Base-by-base conservation (phyloP, 2,329 filamentous ascomycete species). In the Monilinia vaccinii-corymbosi region DNA sequence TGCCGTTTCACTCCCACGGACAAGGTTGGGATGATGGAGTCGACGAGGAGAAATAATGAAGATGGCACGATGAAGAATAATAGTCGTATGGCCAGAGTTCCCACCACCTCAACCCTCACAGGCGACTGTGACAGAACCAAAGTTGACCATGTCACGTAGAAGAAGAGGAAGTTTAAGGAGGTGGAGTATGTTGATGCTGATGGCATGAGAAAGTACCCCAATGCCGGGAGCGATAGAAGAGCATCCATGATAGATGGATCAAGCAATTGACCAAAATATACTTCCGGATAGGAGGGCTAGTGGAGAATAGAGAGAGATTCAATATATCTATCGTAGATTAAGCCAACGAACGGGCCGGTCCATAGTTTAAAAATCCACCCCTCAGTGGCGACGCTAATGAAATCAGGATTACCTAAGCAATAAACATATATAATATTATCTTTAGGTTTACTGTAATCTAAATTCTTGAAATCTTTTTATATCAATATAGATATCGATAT, bases 111-210 rank as follows among this genome's bases (percentile, higher is more conserved):
- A 60, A 96, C 83, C 61, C 83, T 81, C 18, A 94, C 77, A 0
- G 89, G 85, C 1, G 86, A 79, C 68, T 95, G 88, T 8, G 87
- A 88, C 3, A 93, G 77, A 44, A 95, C 84, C 36, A 97, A 52
- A 18, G 58, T 60, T 16, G 58, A 60, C 58, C 91, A 95, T 68
- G 89, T 93, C 76, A 96, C 82, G 73, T 91, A 93, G 74, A 96
- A 94, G 77, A 96, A 92, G 63, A 95, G 76, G 28, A 96, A 76
- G 72, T 94, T 96, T 64, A 96, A 78, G 1, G 86, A 91, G 1
- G 91, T 93, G 46, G 78, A 86, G 76, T 87, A 91, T 8, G 88
- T 87, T 8, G 83, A 81, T 61, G 84, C 72, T 50, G 80, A 77
- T 2, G 83, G 81, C 23, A 83, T 79, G 52, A 85, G 76, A 67